Percentiles rank a stretch among this genome's conserved stretches.
These are phyloP conservation scores for Boletus rex-veris DNA, from an alignment of 768 basidiomycete species.

Conservation along the genomic window DNA sequence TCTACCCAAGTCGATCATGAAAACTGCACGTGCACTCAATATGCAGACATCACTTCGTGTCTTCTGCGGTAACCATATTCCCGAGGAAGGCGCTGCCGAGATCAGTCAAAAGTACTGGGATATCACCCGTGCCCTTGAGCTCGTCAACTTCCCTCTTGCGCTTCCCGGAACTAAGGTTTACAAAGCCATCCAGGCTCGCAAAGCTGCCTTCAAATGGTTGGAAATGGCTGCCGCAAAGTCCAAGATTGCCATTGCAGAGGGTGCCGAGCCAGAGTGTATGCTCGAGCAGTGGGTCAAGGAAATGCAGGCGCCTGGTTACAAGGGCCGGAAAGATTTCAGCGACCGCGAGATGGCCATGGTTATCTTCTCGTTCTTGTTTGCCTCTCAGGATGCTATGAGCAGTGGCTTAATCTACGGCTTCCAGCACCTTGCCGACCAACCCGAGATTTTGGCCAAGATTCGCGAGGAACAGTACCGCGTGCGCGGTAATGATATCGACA, in stretches of 20 bases:
- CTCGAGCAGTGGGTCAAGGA: conserved; percentile 88
- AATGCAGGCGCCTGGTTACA: conserved; percentile 59
- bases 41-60: conserved; percentile 97
- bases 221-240: conserved; percentile 72
- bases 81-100: conserved; percentile 70
- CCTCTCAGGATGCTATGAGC: conserved; percentile 97
- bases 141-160: conserved; percentile 97
- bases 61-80: conserved; percentile 90
- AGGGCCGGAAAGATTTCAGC: conserved; percentile 83
- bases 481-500: conserved; percentile 71
- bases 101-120: conserved; percentile 95
- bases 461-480: conserved; percentile 86
- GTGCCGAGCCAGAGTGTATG: conserved; percentile 82
- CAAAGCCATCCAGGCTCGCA: conserved; percentile 88
- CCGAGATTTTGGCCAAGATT: conserved; percentile 83
- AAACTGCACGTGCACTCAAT: conserved; percentile 88
- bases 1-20: conserved; percentile 67
- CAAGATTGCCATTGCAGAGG: conserved; percentile 78
- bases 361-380: conserved; percentile 94
- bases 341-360: conserved; percentile 97
- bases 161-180: conserved; percentile 96
- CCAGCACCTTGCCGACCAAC: conserved; percentile 93
- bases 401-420: conserved; percentile 94
- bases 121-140: conserved; percentile 91
- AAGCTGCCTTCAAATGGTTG: conserved; percentile 77